These are phyloP conservation scores for Syzygium oleosum DNA, from an alignment of 345 rosid genomes.

Conservation along the genomic window DNA sequence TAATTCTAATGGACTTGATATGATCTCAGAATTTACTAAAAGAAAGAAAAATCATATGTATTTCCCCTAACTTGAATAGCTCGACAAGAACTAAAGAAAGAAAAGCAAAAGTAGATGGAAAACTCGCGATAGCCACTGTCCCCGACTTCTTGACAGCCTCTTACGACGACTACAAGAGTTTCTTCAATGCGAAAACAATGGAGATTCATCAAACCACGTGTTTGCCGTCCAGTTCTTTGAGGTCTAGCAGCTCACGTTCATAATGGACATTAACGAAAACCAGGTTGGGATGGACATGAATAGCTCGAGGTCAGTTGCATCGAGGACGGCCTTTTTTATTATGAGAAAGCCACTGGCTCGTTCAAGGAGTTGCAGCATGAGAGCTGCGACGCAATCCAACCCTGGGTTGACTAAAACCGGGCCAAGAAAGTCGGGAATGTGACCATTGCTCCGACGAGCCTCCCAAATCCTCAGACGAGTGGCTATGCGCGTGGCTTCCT, in stretches of 20 bases:
- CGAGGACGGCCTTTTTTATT: background rate
- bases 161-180: background rate
- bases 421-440: background rate
- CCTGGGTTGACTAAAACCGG: background rate
- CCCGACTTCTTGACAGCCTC: background rate
- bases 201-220: background rate
- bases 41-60: background rate
- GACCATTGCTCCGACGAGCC: background rate
- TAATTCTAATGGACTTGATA: background rate
- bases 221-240: too few relatives aligned
- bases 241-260: background rate
- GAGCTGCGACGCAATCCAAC: background rate
- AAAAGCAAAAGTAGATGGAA: background rate
- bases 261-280: rapidly evolving
- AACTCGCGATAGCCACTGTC: background rate
- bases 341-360: background rate
- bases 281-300: background rate
- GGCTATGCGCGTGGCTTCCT: background rate
- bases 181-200: background rate
- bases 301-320: rapidly evolving
- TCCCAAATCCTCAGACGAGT: background rate
- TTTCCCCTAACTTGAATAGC: background rate
- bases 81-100: background rate
- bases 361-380: background rate
- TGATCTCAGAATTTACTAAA: background rate